These are phyloP conservation scores for Pterocarpus santalinus DNA, from an alignment of 306 rosid genomes.

Conservation along the genomic window DNA sequence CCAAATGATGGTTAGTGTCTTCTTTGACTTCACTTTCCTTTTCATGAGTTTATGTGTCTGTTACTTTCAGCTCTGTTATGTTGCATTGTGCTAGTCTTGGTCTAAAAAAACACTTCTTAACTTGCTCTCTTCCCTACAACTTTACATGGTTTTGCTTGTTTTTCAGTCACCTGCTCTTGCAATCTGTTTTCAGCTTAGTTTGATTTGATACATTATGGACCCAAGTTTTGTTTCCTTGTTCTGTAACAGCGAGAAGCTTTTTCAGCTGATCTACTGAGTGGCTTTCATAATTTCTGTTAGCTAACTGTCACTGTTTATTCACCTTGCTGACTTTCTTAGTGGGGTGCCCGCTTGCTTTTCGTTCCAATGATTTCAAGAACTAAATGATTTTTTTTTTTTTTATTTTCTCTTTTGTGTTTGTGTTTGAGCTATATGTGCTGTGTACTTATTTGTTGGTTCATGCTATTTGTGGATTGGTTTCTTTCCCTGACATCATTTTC, in stretches of 20 bases:
- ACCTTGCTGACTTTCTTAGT: constrained; percentile 17
- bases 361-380: constrained; percentile 33
- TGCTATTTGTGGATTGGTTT: constrained; percentile 28
- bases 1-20: constrained; percentile 77
- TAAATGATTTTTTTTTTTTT: background rate
- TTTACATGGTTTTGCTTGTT: constrained; percentile 28
- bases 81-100: constrained; percentile 44
- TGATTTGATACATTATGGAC: constrained; percentile 11
- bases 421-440: constrained; percentile 30
- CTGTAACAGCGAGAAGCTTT: constrained; percentile 27
- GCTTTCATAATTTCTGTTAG: background rate
- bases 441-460: constrained; percentile 30
- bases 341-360: constrained; percentile 21
- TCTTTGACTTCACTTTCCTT: constrained; percentile 30
- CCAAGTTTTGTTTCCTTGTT: background rate
- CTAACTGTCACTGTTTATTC: constrained; percentile 10
- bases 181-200: background rate
- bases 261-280: constrained; percentile 44
- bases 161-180: constrained; percentile 11
- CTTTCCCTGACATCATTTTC: constrained; percentile 22
- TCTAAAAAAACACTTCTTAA: constrained; percentile 3
- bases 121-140: constrained; percentile 21
- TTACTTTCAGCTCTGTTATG: constrained; percentile 14
- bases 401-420: background rate
- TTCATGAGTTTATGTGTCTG: constrained; percentile 1